Evolutionary conservation across 371 early-diverging fungal genomes (phyloP), one percentile per base, ranked within the genome.

Genomic region (Lichtheimia ramosa): DNA sequence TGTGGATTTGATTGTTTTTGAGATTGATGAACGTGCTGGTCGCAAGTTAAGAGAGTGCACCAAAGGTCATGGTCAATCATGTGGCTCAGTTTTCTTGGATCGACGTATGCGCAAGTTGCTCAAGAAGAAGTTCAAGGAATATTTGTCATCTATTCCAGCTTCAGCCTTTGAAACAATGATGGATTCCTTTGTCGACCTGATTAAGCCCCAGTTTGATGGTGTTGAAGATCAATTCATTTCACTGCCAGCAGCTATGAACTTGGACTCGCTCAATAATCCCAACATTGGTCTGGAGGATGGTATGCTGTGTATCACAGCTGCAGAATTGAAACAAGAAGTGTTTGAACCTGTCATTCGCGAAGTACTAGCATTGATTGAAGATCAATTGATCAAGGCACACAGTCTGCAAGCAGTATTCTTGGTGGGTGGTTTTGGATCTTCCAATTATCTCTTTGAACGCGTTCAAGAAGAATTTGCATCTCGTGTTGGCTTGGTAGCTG

Each of bases 381-480:
- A 79, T 12, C 79, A 79, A 51, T 39, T 79, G 28, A 54, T 56
- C 40, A 71, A 75, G 59, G 72, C 68, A n/a, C 68, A 66, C 1
- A 49, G 59, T 8, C 48, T 79, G 25, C 69, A 75, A 49, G 81
- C 83, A 3, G 58, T 84, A 10, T 84, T 84, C 49, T 63, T 84
- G 51, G 84, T 84, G 5, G 84, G 84, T 56, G 84, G 84, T 20
- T 84, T 84, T 61, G 84, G 84, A 4, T 79, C 81, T 23, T 82
- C 82, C 58, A 78, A 77, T 56, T 82, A 81, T 56, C 59, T 84
- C 41, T 74, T 78, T 49, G 78, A 82, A n/a, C 76, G 70, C 21
- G 63, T 84, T 8, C 71, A 69, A 41, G 46, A 63, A 24, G 64
- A 73, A 13, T 73, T 75, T 58, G 59, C 62, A 14, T 48, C 67